Percentiles rank a stretch among this genome's conserved stretches.
These are phyloP conservation scores for Chlamydomonas sphaeroides DNA, from an alignment of 139 green algal genomes.

Conservation along the genomic window DNA sequence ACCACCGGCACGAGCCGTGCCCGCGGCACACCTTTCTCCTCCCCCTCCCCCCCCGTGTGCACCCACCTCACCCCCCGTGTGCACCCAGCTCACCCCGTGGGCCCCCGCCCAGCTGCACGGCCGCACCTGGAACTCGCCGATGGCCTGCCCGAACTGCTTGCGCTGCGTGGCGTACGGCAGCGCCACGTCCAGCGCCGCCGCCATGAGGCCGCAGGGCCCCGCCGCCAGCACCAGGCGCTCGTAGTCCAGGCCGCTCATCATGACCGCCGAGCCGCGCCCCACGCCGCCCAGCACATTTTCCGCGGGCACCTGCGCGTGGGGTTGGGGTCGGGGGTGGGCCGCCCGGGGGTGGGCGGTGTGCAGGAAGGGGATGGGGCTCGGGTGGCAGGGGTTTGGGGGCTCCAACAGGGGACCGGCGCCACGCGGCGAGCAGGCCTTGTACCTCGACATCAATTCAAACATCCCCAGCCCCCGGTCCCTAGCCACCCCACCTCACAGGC, in stretches of 20 bases:
- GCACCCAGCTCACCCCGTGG: no score
- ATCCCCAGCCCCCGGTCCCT: no score
- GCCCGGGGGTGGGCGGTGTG: no score
- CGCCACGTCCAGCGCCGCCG: conserved; percentile 74
- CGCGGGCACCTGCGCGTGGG: conserved; percentile 66
- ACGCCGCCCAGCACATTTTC: conserved; percentile 91
- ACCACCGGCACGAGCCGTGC: no score
- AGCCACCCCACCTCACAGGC: no score
- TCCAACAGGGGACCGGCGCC: no score
- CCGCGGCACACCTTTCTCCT: no score
- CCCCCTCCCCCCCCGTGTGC: background rate
- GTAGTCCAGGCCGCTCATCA: conserved; percentile 81
- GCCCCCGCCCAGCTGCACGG: conserved; percentile 35
- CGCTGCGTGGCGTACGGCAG: conserved; percentile 87
- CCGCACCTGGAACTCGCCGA: conserved; percentile 89
- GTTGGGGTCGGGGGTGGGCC: background rate
- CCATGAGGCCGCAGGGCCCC: conserved; percentile 88
- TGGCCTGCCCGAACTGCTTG: conserved; percentile 88
- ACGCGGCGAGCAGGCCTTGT: no score
- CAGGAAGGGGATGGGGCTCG: background rate
- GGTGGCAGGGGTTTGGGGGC: no score
- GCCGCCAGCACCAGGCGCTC: conserved; percentile 91
- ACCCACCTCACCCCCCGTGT: background rate
- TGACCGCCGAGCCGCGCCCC: conserved; percentile 81
- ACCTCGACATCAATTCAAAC: no score